Percentiles rank a stretch among this genome's conserved stretches.
phyloP scores from a whole-genome alignment of 2,329 filamentous ascomycete species.

The Blastomyces percursus region DNA sequence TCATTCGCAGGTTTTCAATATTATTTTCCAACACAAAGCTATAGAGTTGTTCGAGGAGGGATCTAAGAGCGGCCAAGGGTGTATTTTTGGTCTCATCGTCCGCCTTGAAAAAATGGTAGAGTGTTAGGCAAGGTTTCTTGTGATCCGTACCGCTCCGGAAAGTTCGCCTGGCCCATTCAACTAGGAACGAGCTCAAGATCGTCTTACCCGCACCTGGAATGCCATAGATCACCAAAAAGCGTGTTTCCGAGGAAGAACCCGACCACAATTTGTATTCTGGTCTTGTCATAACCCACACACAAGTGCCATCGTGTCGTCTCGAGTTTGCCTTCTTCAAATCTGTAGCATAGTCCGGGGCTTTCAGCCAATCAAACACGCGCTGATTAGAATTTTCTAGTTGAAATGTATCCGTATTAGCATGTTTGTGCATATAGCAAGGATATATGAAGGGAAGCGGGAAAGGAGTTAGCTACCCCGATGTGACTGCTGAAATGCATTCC shows the following conservation, averaged over 20 bases:
- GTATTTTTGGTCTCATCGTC: slow-evolving; percentile 9
- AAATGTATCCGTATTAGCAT: not conserved
- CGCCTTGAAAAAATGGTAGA: slow-evolving; percentile 8
- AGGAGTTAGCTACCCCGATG: slow-evolving; percentile 4
- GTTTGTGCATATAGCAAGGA: not conserved
- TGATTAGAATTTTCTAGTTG: slow-evolving; percentile 2
- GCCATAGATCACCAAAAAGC: slow-evolving; percentile 6
- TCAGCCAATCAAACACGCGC: slow-evolving; percentile 6
- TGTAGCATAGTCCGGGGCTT: slow-evolving; percentile 3
- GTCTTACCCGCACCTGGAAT: slow-evolving; percentile 6
- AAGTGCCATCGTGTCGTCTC: slow-evolving; percentile 4
- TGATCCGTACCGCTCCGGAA: slow-evolving; percentile 3
- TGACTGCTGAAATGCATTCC: slow-evolving; percentile 2
- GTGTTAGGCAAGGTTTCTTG: slow-evolving; percentile 1
- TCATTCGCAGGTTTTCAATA: not conserved
- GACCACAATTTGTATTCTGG: slow-evolving; percentile 8
- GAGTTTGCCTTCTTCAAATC: slow-evolving; percentile 8
- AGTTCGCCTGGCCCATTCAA: not conserved
- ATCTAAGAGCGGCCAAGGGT: slow-evolving; percentile 1
- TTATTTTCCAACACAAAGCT: slow-evolving; percentile 2
- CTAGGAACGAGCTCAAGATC: slow-evolving; percentile 7
- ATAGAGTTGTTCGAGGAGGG: slow-evolving; percentile 7
- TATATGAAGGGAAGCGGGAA: not conserved
- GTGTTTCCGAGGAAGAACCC: not conserved
- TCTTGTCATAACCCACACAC: slow-evolving; percentile 2